Percentiles rank a stretch among this genome's conserved stretches.
These are phyloP conservation scores for Talaromyces islandicus DNA, from an alignment of 2,329 filamentous ascomycete species.

Conservation along the genomic window DNA sequence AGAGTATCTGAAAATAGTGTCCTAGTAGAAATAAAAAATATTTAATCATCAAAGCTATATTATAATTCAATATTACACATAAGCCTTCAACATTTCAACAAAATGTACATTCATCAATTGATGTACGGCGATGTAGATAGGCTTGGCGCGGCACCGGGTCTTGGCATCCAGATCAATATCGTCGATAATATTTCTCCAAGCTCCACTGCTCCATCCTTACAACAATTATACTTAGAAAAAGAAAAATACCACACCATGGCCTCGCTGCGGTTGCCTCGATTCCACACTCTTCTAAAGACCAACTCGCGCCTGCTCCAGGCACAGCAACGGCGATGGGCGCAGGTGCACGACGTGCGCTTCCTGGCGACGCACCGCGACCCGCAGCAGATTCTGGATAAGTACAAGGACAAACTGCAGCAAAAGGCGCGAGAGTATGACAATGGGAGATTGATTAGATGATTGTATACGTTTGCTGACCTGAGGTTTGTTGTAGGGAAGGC, in stretches of 20 bases:
- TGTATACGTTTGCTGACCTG: neutral
- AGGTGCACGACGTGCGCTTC: slow-evolving; percentile 87
- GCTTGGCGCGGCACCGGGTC: neutral
- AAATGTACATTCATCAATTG: too few species aligned
- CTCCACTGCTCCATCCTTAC: neutral
- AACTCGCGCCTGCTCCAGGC: slow-evolving; percentile 22
- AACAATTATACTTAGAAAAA: neutral
- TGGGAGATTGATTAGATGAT: neutral
- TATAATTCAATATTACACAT: too few species aligned
- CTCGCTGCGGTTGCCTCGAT: slow-evolving; percentile 41
- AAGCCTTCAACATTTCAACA: too few species aligned
- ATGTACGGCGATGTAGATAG: neutral
- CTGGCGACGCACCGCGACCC: slow-evolving; percentile 70
- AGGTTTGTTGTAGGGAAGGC: slow-evolving; percentile 57
- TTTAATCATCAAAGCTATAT: neutral
- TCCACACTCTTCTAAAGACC: slow-evolving; percentile 43
- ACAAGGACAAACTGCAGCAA: slow-evolving; percentile 73
- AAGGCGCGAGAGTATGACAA: slow-evolving; percentile 65
- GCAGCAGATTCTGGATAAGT: slow-evolving; percentile 68
- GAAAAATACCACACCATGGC: slow-evolving; percentile 36
- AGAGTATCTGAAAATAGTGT: too few species aligned
- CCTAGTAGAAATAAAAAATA: too few species aligned
- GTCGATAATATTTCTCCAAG: neutral
- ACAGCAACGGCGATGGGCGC: slow-evolving; percentile 76
- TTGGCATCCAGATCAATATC: neutral